Conservation (phyloP, 306 rosid species). For the Glycyrrhiza uralensis region DNA sequence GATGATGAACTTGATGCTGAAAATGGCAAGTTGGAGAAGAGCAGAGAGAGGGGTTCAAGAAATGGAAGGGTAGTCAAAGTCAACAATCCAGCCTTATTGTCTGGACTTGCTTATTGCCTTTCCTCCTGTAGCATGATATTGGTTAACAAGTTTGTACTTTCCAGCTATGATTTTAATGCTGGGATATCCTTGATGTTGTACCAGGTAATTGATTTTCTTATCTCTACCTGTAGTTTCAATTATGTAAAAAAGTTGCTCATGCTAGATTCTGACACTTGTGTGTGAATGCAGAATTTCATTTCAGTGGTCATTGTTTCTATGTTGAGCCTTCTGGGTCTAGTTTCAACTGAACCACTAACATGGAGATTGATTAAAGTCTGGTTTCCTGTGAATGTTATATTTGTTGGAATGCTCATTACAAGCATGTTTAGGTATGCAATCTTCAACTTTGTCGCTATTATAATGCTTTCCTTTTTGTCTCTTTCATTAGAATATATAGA, state of each 20-base stretch:
- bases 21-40: constrained; percentile 60
- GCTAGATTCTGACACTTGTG: constrained; percentile 14
- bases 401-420: constrained; percentile 95
- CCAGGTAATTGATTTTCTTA: constrained; percentile 60
- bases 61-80: constrained; percentile 46
- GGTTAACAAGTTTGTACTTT: constrained; percentile 87
- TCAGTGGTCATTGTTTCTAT: constrained; percentile 71
- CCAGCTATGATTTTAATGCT: constrained; percentile 85
- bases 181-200: constrained; percentile 90
- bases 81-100: constrained; percentile 75
- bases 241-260: constrained; percentile 20
- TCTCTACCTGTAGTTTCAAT: background rate
- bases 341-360: constrained; percentile 84
- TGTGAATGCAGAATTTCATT: constrained; percentile 78
- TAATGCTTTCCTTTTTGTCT: background rate
- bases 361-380: constrained; percentile 93
- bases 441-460: constrained; percentile 18
- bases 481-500: background rate
- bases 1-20: constrained; percentile 66
- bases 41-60: constrained; percentile 39
- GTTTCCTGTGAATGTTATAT: constrained; percentile 89
- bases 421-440: constrained; percentile 91
- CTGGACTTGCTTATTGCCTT: constrained; percentile 89
- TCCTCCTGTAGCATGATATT: constrained; percentile 95
- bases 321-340: constrained; percentile 68